These are phyloP conservation scores for Trametes cubensis DNA, from an alignment of 768 basidiomycete genomes.

Conservation along the genomic window DNA sequence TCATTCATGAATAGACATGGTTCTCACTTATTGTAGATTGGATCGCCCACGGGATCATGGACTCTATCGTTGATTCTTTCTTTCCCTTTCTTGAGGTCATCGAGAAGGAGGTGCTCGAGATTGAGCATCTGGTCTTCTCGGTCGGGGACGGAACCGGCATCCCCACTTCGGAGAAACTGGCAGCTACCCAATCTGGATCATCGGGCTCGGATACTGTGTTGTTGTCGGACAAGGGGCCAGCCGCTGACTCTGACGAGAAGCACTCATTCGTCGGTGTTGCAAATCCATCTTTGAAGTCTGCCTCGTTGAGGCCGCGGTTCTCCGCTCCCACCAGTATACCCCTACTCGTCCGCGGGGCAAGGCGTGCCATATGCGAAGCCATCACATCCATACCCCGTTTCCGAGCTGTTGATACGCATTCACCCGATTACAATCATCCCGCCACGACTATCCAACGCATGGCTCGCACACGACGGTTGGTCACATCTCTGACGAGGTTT, in stretches of 20 bases:
- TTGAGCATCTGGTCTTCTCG: slow-evolving; percentile 70
- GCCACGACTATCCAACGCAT: slow-evolving; percentile 69
- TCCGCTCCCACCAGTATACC: slow-evolving; percentile 9
- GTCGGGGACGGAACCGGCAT: slow-evolving; percentile 16
- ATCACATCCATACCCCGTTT: slow-evolving; percentile 23
- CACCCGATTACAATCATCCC: slow-evolving; percentile 27
- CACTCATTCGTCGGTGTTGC: slow-evolving; percentile 1
- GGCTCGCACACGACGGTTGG: slow-evolving; percentile 74
- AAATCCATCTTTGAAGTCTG: slow-evolving; percentile 1
- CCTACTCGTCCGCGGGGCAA: slow-evolving; percentile 21
- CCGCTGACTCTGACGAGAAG: background rate
- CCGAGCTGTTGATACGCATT: slow-evolving; percentile 9
- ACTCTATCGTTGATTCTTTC: slow-evolving; percentile 93
- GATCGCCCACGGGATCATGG: slow-evolving; percentile 91
- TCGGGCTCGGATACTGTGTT: slow-evolving; percentile 5
- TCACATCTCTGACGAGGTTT: slow-evolving; percentile 76
- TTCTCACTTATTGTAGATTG: slow-evolving; percentile 57
- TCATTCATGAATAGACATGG: background rate
- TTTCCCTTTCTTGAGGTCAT: slow-evolving; percentile 83
- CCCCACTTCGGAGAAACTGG: background rate
- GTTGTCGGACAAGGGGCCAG: background rate
- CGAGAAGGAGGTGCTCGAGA: slow-evolving; percentile 75
- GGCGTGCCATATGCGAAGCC: slow-evolving; percentile 2
- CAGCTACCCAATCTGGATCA: background rate
- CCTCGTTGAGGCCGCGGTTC: slow-evolving; percentile 11